Percentiles rank a stretch among this genome's conserved stretches.
phyloP scores from a whole-genome alignment of 1,284 basidiomycete genomes.

The Golubevia pallescens region DNA sequence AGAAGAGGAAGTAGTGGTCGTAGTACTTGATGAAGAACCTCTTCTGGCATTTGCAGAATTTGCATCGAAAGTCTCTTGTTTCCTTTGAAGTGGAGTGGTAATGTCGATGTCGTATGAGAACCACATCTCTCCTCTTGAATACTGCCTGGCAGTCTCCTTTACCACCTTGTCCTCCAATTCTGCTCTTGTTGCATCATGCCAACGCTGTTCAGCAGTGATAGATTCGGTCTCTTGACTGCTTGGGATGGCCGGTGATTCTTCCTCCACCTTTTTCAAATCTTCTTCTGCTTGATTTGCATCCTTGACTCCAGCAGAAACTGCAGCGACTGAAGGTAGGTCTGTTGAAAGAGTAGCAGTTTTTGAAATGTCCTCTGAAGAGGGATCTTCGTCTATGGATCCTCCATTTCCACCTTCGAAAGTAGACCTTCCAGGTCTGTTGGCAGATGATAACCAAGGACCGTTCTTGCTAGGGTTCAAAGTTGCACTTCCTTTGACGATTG shows the following conservation, averaged over 20 bases:
- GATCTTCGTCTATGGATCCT: constrained; percentile 11
- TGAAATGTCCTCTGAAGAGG: constrained; percentile 8
- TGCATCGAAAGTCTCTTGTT: constrained; percentile 56
- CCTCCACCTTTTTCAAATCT: neutral
- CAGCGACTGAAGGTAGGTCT: neutral
- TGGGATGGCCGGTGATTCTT: neutral
- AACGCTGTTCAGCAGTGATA: constrained; percentile 23
- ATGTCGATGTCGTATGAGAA: constrained; percentile 68
- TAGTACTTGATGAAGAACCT: neutral
- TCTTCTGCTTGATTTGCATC: neutral
- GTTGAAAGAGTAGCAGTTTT: constrained; percentile 1
- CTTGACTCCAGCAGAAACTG: too few species aligned
- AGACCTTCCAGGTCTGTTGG: neutral
- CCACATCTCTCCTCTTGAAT: constrained; percentile 49
- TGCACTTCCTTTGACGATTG: constrained; percentile 7
- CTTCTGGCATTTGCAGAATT: neutral
- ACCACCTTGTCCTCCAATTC: constrained; percentile 54
- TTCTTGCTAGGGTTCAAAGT: constrained; percentile 4
- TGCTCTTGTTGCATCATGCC: constrained; percentile 41
- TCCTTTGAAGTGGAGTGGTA: constrained; percentile 67
- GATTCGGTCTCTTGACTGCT: constrained; percentile 7
- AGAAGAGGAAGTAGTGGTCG: constrained; percentile 11
- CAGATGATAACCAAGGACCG: constrained; percentile 3
- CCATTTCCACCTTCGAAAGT: constrained; percentile 1
- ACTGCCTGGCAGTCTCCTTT: constrained; percentile 42